Evolutionary conservation across 2,329 filamentous ascomycete genomes (phyloP).

Genomic region (Beauveria australis): DNA sequence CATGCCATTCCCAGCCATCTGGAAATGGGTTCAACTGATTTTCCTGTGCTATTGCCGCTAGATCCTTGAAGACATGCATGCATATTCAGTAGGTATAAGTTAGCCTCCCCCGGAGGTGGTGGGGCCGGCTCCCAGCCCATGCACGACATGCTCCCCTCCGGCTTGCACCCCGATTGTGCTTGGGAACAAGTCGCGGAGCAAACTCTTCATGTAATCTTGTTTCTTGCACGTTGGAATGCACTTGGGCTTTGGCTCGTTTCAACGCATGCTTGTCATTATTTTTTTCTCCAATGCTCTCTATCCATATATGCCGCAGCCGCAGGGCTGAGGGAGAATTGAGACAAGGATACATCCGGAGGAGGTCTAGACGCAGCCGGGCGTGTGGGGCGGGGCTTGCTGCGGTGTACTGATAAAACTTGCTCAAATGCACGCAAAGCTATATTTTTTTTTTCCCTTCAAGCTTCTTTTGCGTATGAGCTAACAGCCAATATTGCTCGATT

Average conservation of each 20-base stretch:
- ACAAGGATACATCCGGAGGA: not conserved
- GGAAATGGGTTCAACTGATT: too few species aligned
- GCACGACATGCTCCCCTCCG: not conserved
- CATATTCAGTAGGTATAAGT: not conserved
- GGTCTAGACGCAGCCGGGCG: conserved; percentile 1
- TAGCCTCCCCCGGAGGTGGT: not conserved
- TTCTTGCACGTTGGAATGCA: not conserved
- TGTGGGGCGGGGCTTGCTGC: conserved; percentile 1
- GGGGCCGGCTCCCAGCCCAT: not conserved
- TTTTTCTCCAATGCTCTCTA: not conserved
- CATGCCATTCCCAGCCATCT: too few species aligned
- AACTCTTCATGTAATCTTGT: not conserved
- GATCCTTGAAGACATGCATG: not conserved
- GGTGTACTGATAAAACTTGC: conserved; percentile 28
- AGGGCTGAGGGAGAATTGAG: not conserved
- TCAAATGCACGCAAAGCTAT: conserved; percentile 30
- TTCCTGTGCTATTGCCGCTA: not conserved
- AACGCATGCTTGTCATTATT: not conserved
- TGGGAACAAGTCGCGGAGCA: not conserved
- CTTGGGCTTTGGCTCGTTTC: not conserved
- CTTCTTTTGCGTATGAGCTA: not conserved
- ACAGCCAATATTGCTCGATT: too few species aligned
- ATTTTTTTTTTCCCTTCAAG: conserved; percentile 3
- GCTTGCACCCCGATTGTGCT: not conserved
- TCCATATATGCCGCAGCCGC: not conserved